Evolutionary conservation across 2,329 filamentous ascomycete genomes (phyloP).

Genomic region (Fusarium decemcellulare): DNA sequence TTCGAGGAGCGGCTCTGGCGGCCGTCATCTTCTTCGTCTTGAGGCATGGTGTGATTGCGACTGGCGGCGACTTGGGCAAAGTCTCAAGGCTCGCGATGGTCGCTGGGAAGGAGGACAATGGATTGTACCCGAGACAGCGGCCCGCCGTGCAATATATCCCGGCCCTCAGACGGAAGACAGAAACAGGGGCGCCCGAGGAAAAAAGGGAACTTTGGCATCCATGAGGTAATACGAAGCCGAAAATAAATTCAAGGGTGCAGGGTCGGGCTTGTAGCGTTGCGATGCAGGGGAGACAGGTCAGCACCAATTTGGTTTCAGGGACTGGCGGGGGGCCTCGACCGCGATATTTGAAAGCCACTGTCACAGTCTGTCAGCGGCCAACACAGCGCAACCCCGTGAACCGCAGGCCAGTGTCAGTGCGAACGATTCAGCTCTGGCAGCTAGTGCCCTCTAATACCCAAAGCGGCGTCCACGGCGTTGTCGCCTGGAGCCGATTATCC

Average conservation of each 20-base stretch:
- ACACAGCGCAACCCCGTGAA: not conserved
- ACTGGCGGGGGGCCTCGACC: slow-evolving; percentile 20
- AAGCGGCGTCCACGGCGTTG: slow-evolving; percentile 3
- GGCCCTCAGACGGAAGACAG: not conserved
- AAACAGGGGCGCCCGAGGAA: not conserved
- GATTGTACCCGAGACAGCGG: not conserved
- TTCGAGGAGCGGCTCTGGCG: slow-evolving; percentile 43
- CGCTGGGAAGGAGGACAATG: not conserved
- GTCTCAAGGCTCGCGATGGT: slow-evolving; percentile 4
- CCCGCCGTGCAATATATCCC: not conserved
- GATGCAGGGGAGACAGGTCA: slow-evolving; percentile 30
- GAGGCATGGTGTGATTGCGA: slow-evolving; percentile 20
- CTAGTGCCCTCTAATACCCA: not conserved
- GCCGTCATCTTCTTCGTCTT: slow-evolving; percentile 26
- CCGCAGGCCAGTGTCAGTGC: not conserved
- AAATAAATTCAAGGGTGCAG: slow-evolving; percentile 25
- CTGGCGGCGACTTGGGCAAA: slow-evolving; percentile 25
- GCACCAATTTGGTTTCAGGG: slow-evolving; percentile 34
- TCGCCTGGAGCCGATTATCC: slow-evolving; percentile 35
- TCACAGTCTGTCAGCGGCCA: not conserved
- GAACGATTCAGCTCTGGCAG: not conserved
- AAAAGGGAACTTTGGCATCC: slow-evolving; percentile 9
- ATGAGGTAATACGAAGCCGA: slow-evolving; percentile 20
- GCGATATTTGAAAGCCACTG: slow-evolving; percentile 13
- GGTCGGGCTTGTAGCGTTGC: slow-evolving; percentile 12